Evolutionary conservation across 1,284 basidiomycete species (phyloP).

Genomic region (Tilletiaria anomala): DNA sequence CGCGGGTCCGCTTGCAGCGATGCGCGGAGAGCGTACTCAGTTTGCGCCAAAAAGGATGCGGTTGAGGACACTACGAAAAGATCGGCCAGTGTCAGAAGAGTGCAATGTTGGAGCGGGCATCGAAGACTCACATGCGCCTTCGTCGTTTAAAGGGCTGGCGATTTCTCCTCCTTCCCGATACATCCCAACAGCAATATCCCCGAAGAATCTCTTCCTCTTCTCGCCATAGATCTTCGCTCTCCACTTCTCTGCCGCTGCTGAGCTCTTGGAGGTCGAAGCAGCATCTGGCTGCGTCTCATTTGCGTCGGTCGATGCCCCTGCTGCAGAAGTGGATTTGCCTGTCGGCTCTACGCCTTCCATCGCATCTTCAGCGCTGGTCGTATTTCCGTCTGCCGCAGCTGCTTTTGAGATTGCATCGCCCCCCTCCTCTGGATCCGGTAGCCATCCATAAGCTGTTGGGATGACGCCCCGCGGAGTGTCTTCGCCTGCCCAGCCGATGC

Average conservation of each 20-base stretch:
- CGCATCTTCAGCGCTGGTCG: neutral
- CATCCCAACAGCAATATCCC: neutral
- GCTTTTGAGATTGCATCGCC: conserved; percentile 7
- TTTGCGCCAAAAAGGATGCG: conserved; percentile 14
- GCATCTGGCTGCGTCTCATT: neutral
- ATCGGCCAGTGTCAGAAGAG: neutral
- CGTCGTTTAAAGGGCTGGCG: neutral
- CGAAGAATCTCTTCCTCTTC: neutral
- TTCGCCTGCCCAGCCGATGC: conserved; percentile 82
- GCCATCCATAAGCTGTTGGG: conserved; percentile 76
- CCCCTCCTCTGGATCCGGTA: conserved; percentile 40
- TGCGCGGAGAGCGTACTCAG: conserved; percentile 13
- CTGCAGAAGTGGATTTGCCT: too few relatives aligned
- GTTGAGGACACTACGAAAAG: conserved; percentile 7
- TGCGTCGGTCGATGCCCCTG: too few relatives aligned
- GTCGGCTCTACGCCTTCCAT: neutral
- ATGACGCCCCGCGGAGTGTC: conserved; percentile 86
- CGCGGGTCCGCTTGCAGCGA: conserved; percentile 36
- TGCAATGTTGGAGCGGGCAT: neutral
- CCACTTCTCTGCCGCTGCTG: neutral
- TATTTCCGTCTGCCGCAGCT: conserved; percentile 8
- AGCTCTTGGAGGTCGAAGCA: neutral
- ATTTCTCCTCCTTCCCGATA: neutral
- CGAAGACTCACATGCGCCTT: neutral
- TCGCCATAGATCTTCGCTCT: neutral